phyloP scores from a whole-genome alignment of 2,329 filamentous ascomycete species.

The Arthroderma sp. region DNA sequence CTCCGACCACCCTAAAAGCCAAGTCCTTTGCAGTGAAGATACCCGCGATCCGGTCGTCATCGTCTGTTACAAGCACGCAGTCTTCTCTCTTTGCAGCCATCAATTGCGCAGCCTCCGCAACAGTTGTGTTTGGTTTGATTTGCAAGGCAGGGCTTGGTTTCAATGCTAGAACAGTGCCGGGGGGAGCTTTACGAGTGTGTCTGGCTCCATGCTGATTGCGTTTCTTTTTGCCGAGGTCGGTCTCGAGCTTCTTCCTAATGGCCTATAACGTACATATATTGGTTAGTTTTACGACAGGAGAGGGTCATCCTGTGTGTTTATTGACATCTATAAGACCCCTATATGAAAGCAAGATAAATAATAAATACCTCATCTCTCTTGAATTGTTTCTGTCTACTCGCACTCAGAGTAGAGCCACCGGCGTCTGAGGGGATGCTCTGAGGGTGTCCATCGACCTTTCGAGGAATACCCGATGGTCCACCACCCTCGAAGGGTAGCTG shows the following conservation, averaged over 20 bases:
- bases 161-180: constrained; percentile 86
- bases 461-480: constrained; percentile 47
- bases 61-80: constrained; percentile 93
- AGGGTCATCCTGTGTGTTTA: no score
- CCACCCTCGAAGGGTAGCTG: constrained; percentile 40
- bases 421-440: constrained; percentile 37
- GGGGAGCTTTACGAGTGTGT: constrained; percentile 82
- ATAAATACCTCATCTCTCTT: constrained; percentile 88
- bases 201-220: constrained; percentile 61
- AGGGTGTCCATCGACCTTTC: constrained; percentile 40
- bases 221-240: constrained; percentile 95
- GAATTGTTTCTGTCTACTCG: constrained; percentile 88
- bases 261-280: constrained; percentile 45
- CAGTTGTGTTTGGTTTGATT: constrained; percentile 89
- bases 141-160: constrained; percentile 92
- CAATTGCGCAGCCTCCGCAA: constrained; percentile 90
- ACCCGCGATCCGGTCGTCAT: constrained; percentile 92
- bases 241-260: constrained; percentile 93
- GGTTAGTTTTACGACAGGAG: not conserved
- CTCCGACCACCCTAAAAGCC: constrained; percentile 89
- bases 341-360: constrained; percentile 1
- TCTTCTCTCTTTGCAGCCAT: constrained; percentile 99
- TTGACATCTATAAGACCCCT: no score
- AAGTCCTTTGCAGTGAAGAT: constrained; percentile 99
- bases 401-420: constrained; percentile 60